Evolutionary conservation across 1,284 basidiomycete species (phyloP).

Genomic region (Porphyrellus sp.): DNA sequence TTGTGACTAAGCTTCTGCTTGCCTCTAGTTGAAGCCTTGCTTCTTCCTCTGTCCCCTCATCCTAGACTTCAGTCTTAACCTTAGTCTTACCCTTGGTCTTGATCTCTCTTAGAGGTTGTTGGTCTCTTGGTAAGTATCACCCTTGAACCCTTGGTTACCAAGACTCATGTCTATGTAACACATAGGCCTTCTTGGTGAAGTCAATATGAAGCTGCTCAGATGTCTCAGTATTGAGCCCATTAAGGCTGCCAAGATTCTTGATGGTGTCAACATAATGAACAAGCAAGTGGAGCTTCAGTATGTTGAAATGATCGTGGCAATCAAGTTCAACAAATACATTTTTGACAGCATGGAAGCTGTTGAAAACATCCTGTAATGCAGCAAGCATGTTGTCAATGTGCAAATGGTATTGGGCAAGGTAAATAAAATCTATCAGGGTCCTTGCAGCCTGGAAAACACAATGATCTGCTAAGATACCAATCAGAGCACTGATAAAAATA

Average conservation of each 20-base stretch:
- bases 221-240: slow-evolving; percentile 15
- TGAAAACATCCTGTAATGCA: background rate
- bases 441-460: fast-evolving
- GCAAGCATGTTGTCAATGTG: background rate
- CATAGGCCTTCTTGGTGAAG: background rate
- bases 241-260: background rate
- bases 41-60: too few relatives aligned
- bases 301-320: slow-evolving; percentile 5
- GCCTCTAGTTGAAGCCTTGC: too few relatives aligned
- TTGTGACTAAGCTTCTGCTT: too few relatives aligned
- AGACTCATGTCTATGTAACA: too few relatives aligned
- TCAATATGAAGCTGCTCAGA: slow-evolving; percentile 7
- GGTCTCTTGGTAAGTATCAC: background rate
- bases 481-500: background rate
- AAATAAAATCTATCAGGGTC: background rate
- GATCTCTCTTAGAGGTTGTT: background rate
- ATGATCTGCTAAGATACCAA: background rate
- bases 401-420: background rate
- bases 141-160: too few relatives aligned
- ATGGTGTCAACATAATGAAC: slow-evolving; percentile 10
- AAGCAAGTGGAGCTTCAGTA: slow-evolving; percentile 25
- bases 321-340: background rate
- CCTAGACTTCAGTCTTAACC: too few relatives aligned
- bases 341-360: background rate
- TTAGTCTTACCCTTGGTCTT: too few relatives aligned